These are phyloP conservation scores for Bretschneidera sinensis DNA, from an alignment of 345 rosid genomes.

Conservation along the genomic window DNA sequence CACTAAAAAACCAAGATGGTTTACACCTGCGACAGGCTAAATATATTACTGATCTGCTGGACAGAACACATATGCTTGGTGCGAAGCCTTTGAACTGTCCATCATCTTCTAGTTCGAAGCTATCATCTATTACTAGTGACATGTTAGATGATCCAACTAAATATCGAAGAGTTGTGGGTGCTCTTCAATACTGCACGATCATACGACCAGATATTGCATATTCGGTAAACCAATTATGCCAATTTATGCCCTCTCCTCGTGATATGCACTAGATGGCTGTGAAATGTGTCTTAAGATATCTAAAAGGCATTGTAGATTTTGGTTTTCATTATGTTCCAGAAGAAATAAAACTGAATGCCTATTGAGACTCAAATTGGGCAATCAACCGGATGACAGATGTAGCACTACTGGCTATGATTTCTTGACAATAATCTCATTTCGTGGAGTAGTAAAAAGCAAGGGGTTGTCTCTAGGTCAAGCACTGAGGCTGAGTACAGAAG, in stretches of 20 bases:
- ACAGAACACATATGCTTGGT: neutral
- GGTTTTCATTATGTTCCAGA: neutral
- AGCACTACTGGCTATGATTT: too few relatives aligned
- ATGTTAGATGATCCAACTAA: neutral
- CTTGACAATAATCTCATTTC: too few relatives aligned
- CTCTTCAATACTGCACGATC: neutral
- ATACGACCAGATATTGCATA: slow-evolving; percentile 12
- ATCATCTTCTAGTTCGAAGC: neutral
- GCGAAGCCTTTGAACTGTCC: slow-evolving; percentile 1
- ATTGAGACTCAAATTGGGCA: too few relatives aligned
- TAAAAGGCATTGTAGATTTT: neutral
- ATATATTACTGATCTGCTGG: neutral
- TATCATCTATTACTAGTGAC: neutral
- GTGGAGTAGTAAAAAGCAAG: too few relatives aligned
- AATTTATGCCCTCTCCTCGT: slow-evolving; percentile 6
- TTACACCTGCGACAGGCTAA: neutral
- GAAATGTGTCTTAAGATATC: neutral
- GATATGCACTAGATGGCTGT: neutral
- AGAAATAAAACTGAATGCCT: too few relatives aligned
- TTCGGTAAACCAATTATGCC: slow-evolving; percentile 1
- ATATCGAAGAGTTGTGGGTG: neutral
- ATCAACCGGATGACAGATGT: too few relatives aligned
- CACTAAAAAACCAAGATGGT: neutral
- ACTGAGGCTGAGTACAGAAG: too few relatives aligned
- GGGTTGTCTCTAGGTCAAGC: too few relatives aligned